Conservation (phyloP, 2,329 filamentous ascomycete species). For the Eutypella sp. region DNA sequence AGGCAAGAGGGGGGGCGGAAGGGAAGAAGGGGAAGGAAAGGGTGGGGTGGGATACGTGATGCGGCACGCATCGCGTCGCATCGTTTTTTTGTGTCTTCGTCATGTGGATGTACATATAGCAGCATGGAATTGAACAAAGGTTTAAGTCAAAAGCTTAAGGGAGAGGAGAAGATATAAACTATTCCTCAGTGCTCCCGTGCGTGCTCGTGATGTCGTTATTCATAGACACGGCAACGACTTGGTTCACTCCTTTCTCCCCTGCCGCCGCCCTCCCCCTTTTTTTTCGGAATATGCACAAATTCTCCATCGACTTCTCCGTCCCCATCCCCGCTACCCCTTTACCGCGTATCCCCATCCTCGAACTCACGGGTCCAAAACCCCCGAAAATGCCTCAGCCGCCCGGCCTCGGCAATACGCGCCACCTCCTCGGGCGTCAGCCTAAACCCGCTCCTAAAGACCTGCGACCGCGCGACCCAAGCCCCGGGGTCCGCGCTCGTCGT, state of each 20-base stretch:
- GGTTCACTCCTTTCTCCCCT: too few species aligned
- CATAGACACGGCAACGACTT: too few species aligned
- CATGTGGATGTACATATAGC: neutral
- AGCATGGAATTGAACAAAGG: neutral
- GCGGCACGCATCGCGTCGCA: too few species aligned
- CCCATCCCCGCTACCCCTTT: conserved; percentile 6
- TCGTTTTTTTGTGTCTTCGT: too few species aligned
- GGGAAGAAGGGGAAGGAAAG: too few species aligned
- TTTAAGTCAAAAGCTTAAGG: too few species aligned
- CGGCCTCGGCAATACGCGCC: conserved; percentile 48
- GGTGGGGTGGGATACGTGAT: too few species aligned
- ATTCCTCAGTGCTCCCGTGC: too few species aligned
- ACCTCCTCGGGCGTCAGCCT: conserved; percentile 57
- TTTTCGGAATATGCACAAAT: neutral
- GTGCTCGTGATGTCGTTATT: too few species aligned
- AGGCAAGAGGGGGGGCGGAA: too few species aligned
- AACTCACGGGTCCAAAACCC: conserved; percentile 54
- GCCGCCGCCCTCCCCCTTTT: too few species aligned
- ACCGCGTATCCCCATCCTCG: conserved; percentile 45
- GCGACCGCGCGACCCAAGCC: conserved; percentile 51
- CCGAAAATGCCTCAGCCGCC: conserved; percentile 56
- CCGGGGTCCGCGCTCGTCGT: conserved; percentile 56
- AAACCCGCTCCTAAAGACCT: conserved; percentile 47
- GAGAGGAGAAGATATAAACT: too few species aligned
- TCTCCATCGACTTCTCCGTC: neutral